These are phyloP conservation scores for Plasmodium yoelii DNA, from an alignment of 169 alveolate genomes.

Conservation along the genomic window DNA sequence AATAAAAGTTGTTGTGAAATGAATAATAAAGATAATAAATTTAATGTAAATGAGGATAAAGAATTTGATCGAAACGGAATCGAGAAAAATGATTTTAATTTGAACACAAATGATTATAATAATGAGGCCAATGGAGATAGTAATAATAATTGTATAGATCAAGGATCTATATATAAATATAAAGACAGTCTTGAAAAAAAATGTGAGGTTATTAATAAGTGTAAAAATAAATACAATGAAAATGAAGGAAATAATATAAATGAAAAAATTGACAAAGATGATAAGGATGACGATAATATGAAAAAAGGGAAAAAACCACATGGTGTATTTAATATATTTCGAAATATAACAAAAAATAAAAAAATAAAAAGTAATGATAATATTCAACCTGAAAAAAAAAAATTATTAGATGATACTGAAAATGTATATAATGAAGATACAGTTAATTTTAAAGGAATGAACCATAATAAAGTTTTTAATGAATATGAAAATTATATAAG, in stretches of 20 bases:
- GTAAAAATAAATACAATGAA: not conserved
- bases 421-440: not conserved
- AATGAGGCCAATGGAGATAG: too few relatives aligned
- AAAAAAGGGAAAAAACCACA: not conserved
- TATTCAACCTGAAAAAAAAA: not conserved
- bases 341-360: conserved; percentile 4
- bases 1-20: not conserved
- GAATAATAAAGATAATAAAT: not conserved
- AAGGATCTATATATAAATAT: too few relatives aligned
- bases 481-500: conserved; percentile 62
- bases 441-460: conserved; percentile 3
- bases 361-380: conserved; percentile 8
- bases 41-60: not conserved
- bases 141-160: too few relatives aligned
- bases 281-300: not conserved
- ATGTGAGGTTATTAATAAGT: too few relatives aligned
- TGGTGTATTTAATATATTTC: conserved; percentile 11
- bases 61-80: not conserved
- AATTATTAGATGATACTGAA: not conserved
- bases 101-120: too few relatives aligned
- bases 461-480: not conserved
- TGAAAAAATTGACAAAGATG: not conserved
- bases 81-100: too few relatives aligned
- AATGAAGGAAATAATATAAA: not conserved
- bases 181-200: too few relatives aligned